phyloP scores from a whole-genome alignment of 1,284 basidiomycete genomes.

The Ustilago curta region DNA sequence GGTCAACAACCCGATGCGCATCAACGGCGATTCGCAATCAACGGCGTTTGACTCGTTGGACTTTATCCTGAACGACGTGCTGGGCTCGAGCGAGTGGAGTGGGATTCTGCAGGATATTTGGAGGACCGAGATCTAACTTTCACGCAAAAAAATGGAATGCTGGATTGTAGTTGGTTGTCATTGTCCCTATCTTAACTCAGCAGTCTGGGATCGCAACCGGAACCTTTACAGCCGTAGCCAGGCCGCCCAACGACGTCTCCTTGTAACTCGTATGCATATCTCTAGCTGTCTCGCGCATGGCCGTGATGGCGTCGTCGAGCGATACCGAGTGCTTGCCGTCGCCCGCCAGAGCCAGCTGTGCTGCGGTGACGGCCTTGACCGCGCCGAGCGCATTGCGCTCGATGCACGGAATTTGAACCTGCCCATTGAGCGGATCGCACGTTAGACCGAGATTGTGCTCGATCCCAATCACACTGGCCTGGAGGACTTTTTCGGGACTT shows the following conservation, averaged over 20 bases:
- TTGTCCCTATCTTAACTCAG: slow-evolving; percentile 13
- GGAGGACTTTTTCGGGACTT: slow-evolving; percentile 70
- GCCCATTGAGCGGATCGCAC: slow-evolving; percentile 72
- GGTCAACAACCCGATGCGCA: neutral
- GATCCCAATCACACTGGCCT: slow-evolving; percentile 95
- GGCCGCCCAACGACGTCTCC: slow-evolving; percentile 58
- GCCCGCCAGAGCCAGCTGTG: slow-evolving; percentile 87
- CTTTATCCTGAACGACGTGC: slow-evolving; percentile 42
- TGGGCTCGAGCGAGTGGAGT: slow-evolving; percentile 34
- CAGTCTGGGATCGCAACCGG: slow-evolving; percentile 66
- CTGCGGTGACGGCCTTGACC: slow-evolving; percentile 74
- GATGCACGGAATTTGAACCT: slow-evolving; percentile 88
- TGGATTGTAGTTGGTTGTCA: neutral
- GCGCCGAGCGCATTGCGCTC: slow-evolving; percentile 86
- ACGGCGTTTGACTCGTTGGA: slow-evolving; percentile 31
- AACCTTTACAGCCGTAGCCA: slow-evolving; percentile 61
- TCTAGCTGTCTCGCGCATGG: slow-evolving; percentile 87
- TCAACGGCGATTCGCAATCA: neutral
- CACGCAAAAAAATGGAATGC: neutral
- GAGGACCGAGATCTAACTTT: slow-evolving; percentile 38
- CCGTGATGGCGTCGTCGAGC: slow-evolving; percentile 94
- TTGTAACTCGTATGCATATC: slow-evolving; percentile 72
- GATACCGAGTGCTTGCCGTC: slow-evolving; percentile 87
- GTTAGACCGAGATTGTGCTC: slow-evolving; percentile 69
- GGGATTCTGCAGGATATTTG: slow-evolving; percentile 43